These are phyloP conservation scores for Apiospora hydei DNA, from an alignment of 2,329 filamentous ascomycete species.

Conservation along the genomic window DNA sequence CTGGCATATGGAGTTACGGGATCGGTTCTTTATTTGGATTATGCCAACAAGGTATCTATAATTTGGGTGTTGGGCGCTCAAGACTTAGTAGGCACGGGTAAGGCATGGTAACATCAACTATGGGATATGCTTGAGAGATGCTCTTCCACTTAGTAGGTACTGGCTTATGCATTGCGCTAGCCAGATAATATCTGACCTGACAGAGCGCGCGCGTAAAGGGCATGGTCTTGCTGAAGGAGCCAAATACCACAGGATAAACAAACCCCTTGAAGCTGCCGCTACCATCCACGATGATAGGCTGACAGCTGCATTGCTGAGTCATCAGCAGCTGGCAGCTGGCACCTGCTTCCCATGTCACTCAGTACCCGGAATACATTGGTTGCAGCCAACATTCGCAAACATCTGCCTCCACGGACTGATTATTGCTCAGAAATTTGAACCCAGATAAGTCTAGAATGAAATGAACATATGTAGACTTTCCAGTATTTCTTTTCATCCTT, in stretches of 20 bases:
- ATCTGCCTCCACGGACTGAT: not conserved
- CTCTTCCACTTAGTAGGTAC: not conserved
- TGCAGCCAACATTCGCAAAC: not conserved
- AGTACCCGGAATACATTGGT: not conserved
- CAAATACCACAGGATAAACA: not conserved
- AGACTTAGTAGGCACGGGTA: not conserved
- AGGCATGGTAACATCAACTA: not conserved
- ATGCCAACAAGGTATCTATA: not conserved
- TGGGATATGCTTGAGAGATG: not conserved
- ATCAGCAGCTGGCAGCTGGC: not conserved
- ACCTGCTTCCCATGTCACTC: not conserved
- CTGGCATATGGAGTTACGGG: not conserved
- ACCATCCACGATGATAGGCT: not conserved
- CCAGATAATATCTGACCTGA: not conserved
- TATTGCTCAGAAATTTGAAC: not conserved
- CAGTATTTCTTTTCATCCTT: not conserved
- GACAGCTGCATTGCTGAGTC: not conserved
- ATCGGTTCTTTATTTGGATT: not conserved
- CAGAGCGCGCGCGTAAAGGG: not conserved
- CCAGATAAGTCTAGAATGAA: not conserved
- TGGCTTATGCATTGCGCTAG: not conserved
- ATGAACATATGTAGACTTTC: not conserved
- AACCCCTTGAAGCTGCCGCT: not conserved
- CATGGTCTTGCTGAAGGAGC: conserved; percentile 1
- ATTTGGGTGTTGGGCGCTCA: conserved; percentile 10